Evolutionary conservation across 495 filamentous ascomycete genomes (phyloP), one percentile per base, ranked within the genome.

Genomic region (Neurospora tetraspora): DNA sequence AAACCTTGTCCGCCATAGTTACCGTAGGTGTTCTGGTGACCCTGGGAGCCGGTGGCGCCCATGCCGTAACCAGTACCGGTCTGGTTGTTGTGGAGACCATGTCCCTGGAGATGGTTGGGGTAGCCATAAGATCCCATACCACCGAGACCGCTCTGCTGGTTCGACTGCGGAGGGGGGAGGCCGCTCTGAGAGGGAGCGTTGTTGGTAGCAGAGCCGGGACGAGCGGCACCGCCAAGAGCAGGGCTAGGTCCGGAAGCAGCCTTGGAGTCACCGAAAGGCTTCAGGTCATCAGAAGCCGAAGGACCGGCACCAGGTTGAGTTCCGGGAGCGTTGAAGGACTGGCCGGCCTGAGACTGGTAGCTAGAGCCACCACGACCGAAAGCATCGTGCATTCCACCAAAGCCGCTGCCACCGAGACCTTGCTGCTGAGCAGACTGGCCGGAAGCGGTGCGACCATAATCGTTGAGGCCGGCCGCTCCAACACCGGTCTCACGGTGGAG

Each of bases 201-300:
- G 81, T 94, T 96, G 16, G 91, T 90, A 16, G 94, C 93, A 39
- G 94, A 97, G 23, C 93, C 93, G 18, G 94, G 94, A 72, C 94
- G 91, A 39, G 88, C 89, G 42, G 92, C 91, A 77, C 93, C 91
- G 38, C 89, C 90, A 37, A 97, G 88, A 8, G 93, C 93, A 38
- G 94, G 94, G 81, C 93, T 96, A 4, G 94, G 94, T 7, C 93
- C 93, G 53, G 87, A 86, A 40, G 89, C 83, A 77, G 81, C 76
- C 83, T 96, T 96, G 71, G 89, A 84, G 34, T 86, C 80, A 38
- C 92, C 91, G 43, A 91, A 91, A 20, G 89, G 88, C 85, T 97
- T 97, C 78, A 94, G 82, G 2, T 91, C 83, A 76, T 97, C 93
- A 70, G 90, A 89, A 1, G 76, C 81, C 5, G 82, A 77, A 1